Conservation (phyloP, 2,329 filamentous ascomycete genomes). For the Fusarium coffeatum region DNA sequence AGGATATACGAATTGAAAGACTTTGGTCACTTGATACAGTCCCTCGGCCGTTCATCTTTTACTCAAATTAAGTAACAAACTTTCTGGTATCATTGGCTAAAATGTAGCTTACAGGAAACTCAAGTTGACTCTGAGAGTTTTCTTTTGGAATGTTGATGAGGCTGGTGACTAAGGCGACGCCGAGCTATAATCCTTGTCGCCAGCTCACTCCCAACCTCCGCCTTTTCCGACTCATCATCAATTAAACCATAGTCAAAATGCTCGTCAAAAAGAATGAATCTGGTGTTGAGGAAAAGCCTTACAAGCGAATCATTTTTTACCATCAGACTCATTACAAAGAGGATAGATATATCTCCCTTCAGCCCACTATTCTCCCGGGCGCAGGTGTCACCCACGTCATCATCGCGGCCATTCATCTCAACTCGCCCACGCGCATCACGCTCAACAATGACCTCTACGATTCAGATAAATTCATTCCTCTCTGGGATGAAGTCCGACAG, state of each 20-base stretch:
- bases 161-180: constrained; percentile 1
- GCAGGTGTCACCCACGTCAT: constrained; percentile 79
- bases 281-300: not conserved
- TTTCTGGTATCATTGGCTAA: no score
- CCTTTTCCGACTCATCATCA: constrained; percentile 12
- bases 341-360: constrained; percentile 60
- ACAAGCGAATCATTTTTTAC: constrained; percentile 59
- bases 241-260: constrained; percentile 13
- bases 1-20: not conserved
- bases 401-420: constrained; percentile 83
- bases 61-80: no score
- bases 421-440: constrained; percentile 72
- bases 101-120: not conserved
- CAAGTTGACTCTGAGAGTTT: not conserved
- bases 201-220: not conserved
- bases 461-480: constrained; percentile 70
- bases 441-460: constrained; percentile 81
- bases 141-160: not conserved
- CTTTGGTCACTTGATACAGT: not conserved
- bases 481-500: constrained; percentile 80
- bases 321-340: constrained; percentile 61
- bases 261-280: constrained; percentile 4
- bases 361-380: constrained; percentile 57
- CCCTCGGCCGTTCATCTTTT: not conserved
- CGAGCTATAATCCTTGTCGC: not conserved